Evolutionary conservation across 78 protist genomes (phyloP), one percentile per base, ranked within the genome.

Genomic region (Acrasis kona): DNA sequence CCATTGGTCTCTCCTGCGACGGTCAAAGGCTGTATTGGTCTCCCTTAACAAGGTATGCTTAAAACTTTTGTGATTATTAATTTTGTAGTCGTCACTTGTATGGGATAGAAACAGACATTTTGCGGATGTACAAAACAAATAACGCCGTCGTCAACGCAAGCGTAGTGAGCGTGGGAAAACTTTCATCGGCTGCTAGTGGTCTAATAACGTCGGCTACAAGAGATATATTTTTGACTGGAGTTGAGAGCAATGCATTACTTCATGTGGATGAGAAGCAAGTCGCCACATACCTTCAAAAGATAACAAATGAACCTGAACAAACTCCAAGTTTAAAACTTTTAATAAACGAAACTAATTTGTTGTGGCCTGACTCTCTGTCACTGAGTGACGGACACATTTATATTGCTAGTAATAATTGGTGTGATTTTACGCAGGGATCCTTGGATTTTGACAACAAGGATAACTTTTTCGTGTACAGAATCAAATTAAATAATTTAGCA

Each of bases 1-100:
- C 76, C 19, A 72, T 72, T 19, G 76, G 76, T 12, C 69, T 72
- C 31, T 19, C 30, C 19, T 68, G 78, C 69, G 72, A 72, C 19
- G 19, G 19, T 65, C n/a, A n/a, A n/a, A 72, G 71, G 19, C 64
- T 72, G 69, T 72, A 40, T 32, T 72, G 19, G 19, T 65, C 76
- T n/a, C 76, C 76, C n/a, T 41, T 72, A 19, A 72, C 76, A n/a
- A n/a, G n/a, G n/a, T n/a, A n/a, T n/a, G n/a, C n/a, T n/a, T n/a
- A n/a, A n/a, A n/a, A n/a, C n/a, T n/a, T n/a, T n/a, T n/a, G n/a
- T n/a, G n/a, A n/a, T n/a, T n/a, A n/a, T n/a, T n/a, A n/a, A n/a
- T n/a, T n/a, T 50, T n/a, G 61, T 50, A 50, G 61, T n/a, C 19
- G 61, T 50, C 19, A n/a, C 19, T 50, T n/a, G 19, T 50, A 19